Percentiles rank a stretch among this genome's conserved stretches.
These are phyloP conservation scores for Pleurotus eryngii DNA, from an alignment of 768 basidiomycete genomes.

Conservation along the genomic window DNA sequence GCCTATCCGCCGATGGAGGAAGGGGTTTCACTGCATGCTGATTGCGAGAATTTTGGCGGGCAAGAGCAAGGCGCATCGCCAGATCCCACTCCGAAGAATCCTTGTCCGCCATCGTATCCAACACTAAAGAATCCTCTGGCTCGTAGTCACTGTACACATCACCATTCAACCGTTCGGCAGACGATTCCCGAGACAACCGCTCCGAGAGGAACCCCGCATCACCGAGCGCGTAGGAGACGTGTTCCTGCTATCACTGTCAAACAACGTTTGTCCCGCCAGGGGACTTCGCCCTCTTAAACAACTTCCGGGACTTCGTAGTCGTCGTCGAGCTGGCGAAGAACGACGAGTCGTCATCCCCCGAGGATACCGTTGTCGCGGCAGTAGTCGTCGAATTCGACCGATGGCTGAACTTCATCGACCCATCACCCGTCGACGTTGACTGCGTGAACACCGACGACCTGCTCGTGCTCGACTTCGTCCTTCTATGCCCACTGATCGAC, in stretches of 20 bases:
- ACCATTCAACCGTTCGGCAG: constrained; percentile 13
- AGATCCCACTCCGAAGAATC: constrained; percentile 78
- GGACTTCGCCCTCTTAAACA: constrained; percentile 39
- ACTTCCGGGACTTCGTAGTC: constrained; percentile 47
- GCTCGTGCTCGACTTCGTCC: constrained; percentile 66
- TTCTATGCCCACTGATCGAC: constrained; percentile 64
- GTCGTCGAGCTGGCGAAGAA: constrained; percentile 32
- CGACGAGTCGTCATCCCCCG: constrained; percentile 59
- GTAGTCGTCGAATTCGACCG: constrained; percentile 66
- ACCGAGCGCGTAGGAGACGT: constrained; percentile 33
- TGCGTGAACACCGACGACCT: constrained; percentile 68
- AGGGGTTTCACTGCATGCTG: constrained; percentile 51
- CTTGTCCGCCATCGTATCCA: constrained; percentile 33
- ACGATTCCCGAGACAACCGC: constrained; percentile 41
- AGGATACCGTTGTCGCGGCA: constrained; percentile 58
- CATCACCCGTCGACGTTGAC: constrained; percentile 65
- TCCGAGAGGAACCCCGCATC: constrained; percentile 7
- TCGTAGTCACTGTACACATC: constrained; percentile 40
- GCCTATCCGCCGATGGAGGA: constrained; percentile 38
- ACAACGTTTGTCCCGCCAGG: constrained; percentile 25
- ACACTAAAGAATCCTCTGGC: constrained; percentile 39
- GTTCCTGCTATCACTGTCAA: constrained; percentile 25
- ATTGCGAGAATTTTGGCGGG: constrained; percentile 78
- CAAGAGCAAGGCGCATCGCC: constrained; percentile 73
- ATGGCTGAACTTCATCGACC: constrained; percentile 68